These are phyloP conservation scores for Hypoxylon sp. DNA, from an alignment of 2,329 filamentous ascomycete species.

Conservation along the genomic window DNA sequence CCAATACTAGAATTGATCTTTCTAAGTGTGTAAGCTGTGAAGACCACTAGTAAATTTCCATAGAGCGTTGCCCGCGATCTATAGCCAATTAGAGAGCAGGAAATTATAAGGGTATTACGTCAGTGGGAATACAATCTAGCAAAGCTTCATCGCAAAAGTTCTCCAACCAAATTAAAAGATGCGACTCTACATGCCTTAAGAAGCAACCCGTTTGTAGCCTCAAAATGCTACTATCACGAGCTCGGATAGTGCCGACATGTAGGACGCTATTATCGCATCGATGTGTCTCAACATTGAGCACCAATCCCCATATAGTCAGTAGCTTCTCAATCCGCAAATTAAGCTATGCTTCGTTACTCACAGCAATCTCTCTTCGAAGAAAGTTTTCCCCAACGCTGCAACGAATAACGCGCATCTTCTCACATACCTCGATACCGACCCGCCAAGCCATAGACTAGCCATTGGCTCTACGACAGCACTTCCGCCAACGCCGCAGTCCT, in stretches of 20 bases:
- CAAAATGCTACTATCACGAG: constrained; percentile 55
- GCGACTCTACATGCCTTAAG: not conserved
- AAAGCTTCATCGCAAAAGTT: constrained; percentile 1
- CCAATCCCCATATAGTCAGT: constrained; percentile 70
- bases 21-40: too few species aligned
- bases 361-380: constrained; percentile 58
- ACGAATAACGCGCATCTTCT: constrained; percentile 67
- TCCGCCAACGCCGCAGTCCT: constrained; percentile 73
- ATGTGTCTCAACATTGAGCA: constrained; percentile 62
- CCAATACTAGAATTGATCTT: too few species aligned
- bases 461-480: constrained; percentile 71
- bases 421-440: constrained; percentile 70
- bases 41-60: too few species aligned
- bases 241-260: constrained; percentile 49
- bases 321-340: constrained; percentile 7
- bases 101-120: constrained; percentile 14
- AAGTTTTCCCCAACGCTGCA: constrained; percentile 68
- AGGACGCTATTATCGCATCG: constrained; percentile 50
- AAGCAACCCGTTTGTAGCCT: not conserved
- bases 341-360: constrained; percentile 26
- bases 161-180: not conserved
- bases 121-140: constrained; percentile 11
- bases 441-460: constrained; percentile 67
- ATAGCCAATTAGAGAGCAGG: not conserved
- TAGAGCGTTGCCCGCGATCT: not conserved